Base-by-base conservation (phyloP, 2,329 filamentous ascomycete species). In the Exophiala alcalophila region DNA sequence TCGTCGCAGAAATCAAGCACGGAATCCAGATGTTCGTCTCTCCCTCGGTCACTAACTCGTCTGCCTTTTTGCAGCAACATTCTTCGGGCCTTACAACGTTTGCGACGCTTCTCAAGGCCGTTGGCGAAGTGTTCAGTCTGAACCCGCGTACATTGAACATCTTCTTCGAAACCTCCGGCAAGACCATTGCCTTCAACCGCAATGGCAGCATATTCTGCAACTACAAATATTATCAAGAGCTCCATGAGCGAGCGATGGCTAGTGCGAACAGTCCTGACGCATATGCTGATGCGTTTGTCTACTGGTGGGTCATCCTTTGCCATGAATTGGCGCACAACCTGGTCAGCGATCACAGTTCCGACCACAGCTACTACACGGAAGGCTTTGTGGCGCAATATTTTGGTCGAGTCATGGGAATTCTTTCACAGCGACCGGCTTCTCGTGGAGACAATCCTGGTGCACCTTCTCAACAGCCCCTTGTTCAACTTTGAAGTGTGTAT, bases 261-360 rank as follows among this genome's bases (percentile, higher is more conserved):
- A 53, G 59, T 15, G 34, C 62, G 59, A 36, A 20, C 33, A 16
- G 50, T 14, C 62, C 62, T 2, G 67, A 73, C 40, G 77, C 70
- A 11, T 80, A 71, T 60, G 72, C 78, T 3, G 84, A 92, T 48
- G 86, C 86, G 2, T 71, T 80, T 44, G 78, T 84, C 1, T 94
- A 90, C 72, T 97, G 91, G 91, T 96, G 85, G 79, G 85, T 95
- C 52, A 89, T 92, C n/a, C 64, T 96, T 49, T 94, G 89, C 50
- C 92, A 98, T 62, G 94, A 98, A 68, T 68, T 98, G 63, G 90
- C 92, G 44, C 92, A 98, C 67, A 98, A 98, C 62, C 68, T 98
- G 40, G 87, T 95, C 6, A 67, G 69, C 25, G 76, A 80, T 50
- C 91, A 97, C 64, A 84, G 83, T 58, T 73, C 84, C 11, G 77